phyloP scores from a whole-genome alignment of 306 rosid genomes.

The Glycine soja region DNA sequence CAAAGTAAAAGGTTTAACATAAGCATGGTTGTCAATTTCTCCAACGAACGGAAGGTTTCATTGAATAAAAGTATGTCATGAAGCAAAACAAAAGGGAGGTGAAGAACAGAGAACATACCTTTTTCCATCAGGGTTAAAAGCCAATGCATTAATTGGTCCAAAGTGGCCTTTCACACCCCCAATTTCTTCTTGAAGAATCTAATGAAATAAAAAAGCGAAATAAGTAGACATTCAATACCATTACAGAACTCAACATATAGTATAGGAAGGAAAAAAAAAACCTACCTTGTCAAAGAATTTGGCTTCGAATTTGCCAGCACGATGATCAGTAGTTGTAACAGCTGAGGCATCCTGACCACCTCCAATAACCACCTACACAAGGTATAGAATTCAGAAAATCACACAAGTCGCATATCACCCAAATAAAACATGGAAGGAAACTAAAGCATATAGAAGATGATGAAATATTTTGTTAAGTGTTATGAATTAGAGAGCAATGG shows the following conservation, averaged over 20 bases:
- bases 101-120: slow-evolving; percentile 57
- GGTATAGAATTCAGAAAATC: neutral
- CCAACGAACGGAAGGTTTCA: neutral
- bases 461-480: neutral
- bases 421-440: slow-evolving; percentile 3
- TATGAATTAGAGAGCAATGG: neutral
- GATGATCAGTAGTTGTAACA: slow-evolving; percentile 90
- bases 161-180: slow-evolving; percentile 99
- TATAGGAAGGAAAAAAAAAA: neutral
- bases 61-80: neutral
- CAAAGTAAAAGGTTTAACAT: neutral
- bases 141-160: slow-evolving; percentile 94
- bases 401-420: neutral
- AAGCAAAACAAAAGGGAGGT: neutral
- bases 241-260: neutral
- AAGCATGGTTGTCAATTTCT: slow-evolving; percentile 22
- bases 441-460: neutral
- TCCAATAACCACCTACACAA: slow-evolving; percentile 80
- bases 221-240: neutral
- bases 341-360: slow-evolving; percentile 97
- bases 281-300: slow-evolving; percentile 86
- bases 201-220: slow-evolving; percentile 28
- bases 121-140: slow-evolving; percentile 95
- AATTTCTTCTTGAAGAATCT: slow-evolving; percentile 97
- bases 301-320: slow-evolving; percentile 86